Conservation (phyloP, 306 rosid genomes). For the Dryas alaskensis region DNA sequence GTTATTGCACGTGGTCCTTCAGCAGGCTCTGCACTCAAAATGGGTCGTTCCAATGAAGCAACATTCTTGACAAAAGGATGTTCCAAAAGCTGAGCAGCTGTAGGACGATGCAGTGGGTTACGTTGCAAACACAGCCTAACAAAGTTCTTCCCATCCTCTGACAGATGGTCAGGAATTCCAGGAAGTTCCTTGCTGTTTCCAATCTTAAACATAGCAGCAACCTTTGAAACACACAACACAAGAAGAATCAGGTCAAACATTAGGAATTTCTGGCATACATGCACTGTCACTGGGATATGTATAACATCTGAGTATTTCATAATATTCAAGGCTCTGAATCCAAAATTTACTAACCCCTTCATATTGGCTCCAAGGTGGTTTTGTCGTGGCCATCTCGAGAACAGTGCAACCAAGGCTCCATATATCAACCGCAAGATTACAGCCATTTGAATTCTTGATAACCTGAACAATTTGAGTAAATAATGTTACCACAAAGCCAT, state of each 20-base stretch:
- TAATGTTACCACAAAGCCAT: conserved; percentile 1
- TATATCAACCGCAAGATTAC: conserved; percentile 90
- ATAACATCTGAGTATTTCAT: not conserved
- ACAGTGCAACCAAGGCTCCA: conserved; percentile 99
- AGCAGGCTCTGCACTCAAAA: conserved; percentile 36
- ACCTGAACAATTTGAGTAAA: conserved; percentile 45
- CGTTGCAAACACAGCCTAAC: conserved; percentile 75
- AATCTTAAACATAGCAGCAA: conserved; percentile 91
- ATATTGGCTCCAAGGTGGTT: conserved; percentile 97
- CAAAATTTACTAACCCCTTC: conserved; percentile 69
- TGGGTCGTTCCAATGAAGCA: conserved; percentile 53
- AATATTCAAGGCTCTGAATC: not conserved
- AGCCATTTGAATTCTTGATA: conserved; percentile 72
- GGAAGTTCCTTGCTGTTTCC: conserved; percentile 79
- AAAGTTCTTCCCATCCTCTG: conserved; percentile 75
- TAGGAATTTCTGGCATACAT: conserved; percentile 1
- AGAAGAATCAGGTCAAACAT: conserved; percentile 13
- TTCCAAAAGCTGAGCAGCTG: conserved; percentile 46
- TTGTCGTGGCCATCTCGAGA: conserved; percentile 93
- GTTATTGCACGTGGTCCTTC: conserved; percentile 40
- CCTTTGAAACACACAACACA: conserved; percentile 43
- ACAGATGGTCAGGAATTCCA: conserved; percentile 62
- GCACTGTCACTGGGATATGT: conserved; percentile 1
- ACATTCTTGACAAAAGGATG: conserved; percentile 74
- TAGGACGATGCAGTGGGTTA: conserved; percentile 59